Evolutionary conservation across 164 flowering plant genomes (phyloP).

Genomic region (Euptelea pleiosperma): DNA sequence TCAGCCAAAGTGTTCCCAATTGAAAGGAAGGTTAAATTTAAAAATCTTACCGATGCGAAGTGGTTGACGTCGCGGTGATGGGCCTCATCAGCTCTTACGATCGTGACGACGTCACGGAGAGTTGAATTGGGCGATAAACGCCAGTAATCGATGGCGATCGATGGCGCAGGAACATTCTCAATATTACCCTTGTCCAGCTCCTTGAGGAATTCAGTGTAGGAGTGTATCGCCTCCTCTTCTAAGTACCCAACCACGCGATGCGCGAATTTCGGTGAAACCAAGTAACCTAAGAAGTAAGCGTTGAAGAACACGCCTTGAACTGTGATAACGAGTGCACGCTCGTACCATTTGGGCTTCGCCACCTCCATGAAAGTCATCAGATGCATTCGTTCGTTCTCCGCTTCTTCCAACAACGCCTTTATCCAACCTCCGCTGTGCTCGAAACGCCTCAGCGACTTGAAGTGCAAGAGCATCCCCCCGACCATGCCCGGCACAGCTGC

Average conservation of each 20-base stretch:
- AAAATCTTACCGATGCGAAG: slow-evolving; percentile 55
- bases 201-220: slow-evolving; percentile 69
- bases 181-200: slow-evolving; percentile 66
- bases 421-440: slow-evolving; percentile 87
- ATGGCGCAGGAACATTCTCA: slow-evolving; percentile 69
- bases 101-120: slow-evolving; percentile 59
- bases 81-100: slow-evolving; percentile 70
- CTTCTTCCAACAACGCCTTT: slow-evolving; percentile 66
- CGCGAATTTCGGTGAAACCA: slow-evolving; percentile 58
- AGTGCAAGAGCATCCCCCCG: slow-evolving; percentile 70
- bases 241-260: slow-evolving; percentile 72
- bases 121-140: slow-evolving; percentile 47
- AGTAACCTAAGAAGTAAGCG: slow-evolving; percentile 58
- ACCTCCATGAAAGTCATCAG: slow-evolving; percentile 86
- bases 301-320: slow-evolving; percentile 78
- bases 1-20: neutral
- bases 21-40: neutral
- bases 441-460: slow-evolving; percentile 56
- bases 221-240: slow-evolving; percentile 76
- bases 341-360: slow-evolving; percentile 67
- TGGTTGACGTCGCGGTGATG: slow-evolving; percentile 77
- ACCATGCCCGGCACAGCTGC: slow-evolving; percentile 89
- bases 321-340: slow-evolving; percentile 56
- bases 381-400: slow-evolving; percentile 81
- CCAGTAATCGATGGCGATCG: slow-evolving; percentile 81